Percentiles rank a stretch among this genome's conserved stretches.
phyloP scores from a whole-genome alignment of 2,329 filamentous ascomycete genomes.

The Anthostomella pinea region DNA sequence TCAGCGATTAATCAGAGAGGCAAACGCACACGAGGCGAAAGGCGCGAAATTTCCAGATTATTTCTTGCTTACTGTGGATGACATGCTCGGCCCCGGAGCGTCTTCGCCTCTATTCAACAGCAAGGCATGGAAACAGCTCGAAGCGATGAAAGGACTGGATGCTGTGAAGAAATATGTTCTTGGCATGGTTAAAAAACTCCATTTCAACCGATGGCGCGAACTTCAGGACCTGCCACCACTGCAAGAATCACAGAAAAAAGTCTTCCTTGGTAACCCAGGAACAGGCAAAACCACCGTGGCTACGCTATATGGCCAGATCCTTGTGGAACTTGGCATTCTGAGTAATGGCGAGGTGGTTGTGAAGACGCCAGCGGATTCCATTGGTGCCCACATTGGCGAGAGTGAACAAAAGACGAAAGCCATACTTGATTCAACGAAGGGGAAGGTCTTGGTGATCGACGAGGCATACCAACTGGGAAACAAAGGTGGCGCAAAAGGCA shows the following conservation, averaged over 20 bases:
- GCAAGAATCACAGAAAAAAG: constrained; percentile 5
- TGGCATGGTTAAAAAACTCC: not conserved
- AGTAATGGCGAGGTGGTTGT: constrained; percentile 9
- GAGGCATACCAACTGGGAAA: constrained; percentile 54
- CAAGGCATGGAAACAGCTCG: constrained; percentile 3
- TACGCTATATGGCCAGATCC: constrained; percentile 7
- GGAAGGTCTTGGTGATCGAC: constrained; percentile 10
- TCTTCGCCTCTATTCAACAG: not conserved
- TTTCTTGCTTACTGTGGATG: constrained; percentile 1
- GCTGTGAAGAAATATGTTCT: constrained; percentile 5
- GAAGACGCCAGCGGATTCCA: constrained; percentile 7
- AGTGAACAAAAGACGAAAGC: constrained; percentile 5
- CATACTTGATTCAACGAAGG: constrained; percentile 8
- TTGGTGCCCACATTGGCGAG: constrained; percentile 2
- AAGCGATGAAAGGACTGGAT: constrained; percentile 6
- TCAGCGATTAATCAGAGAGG: not conserved
- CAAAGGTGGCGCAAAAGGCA: constrained; percentile 23
- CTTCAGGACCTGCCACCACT: constrained; percentile 1
- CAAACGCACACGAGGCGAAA: not conserved
- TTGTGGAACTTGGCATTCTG: constrained; percentile 9
- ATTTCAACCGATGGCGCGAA: constrained; percentile 2
- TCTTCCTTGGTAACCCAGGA: constrained; percentile 8
- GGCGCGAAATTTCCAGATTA: not conserved
- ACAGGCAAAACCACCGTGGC: constrained; percentile 10
- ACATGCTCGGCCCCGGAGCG: constrained; percentile 2